Evolutionary conservation across 2,329 filamentous ascomycete genomes (phyloP), one percentile per base, ranked within the genome.

Genomic region (Nemania diffusa): DNA sequence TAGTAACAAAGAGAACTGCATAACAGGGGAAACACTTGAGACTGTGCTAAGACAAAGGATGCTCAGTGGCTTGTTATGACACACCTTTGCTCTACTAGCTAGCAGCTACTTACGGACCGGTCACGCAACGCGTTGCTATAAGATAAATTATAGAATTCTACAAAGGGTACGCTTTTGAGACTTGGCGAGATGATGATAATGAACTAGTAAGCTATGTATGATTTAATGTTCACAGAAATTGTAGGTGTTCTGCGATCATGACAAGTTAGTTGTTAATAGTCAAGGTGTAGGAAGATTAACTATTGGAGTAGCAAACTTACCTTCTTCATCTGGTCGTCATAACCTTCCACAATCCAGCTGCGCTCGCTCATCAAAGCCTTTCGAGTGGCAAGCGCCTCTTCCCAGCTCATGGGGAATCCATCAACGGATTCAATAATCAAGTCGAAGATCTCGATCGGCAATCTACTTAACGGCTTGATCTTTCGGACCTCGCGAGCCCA

Each of bases 391-490:
- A 68, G 8, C 4, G 74, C 76, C 42, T 73, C 67, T 8, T 77
- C 70, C 71, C 70, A 72, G 37, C 70, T 72, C 37, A 79, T 66
- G 1, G 73, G 75, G 50, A 71, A 73, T 1, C 63, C 69, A 5
- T 75, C 69, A 17, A 76, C 71, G 44, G 62, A 55, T 3, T 63
- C 53, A 7, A 76, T 68, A n/a, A 73, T 72, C 9, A 73, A 50
- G 2, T 74, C 56, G 44, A 76, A 73, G 0, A 78, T 44, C 64
- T 78, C 77, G 7, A n/a, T 44, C 1, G 76, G 76, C 29, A 78
- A 57, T 80, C 80, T 0, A 83, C 85, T 32, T 5, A 72, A 52
- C 0, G 65, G 2, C 79, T 26, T 15, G 6, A 73, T 51, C 34
- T 65, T 65, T 32, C 62, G 64, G 22, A 68, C 40, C 26, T 64